Conservation (phyloP, 352 stramenopile species). For the Phytopythium kandeliae region DNA sequence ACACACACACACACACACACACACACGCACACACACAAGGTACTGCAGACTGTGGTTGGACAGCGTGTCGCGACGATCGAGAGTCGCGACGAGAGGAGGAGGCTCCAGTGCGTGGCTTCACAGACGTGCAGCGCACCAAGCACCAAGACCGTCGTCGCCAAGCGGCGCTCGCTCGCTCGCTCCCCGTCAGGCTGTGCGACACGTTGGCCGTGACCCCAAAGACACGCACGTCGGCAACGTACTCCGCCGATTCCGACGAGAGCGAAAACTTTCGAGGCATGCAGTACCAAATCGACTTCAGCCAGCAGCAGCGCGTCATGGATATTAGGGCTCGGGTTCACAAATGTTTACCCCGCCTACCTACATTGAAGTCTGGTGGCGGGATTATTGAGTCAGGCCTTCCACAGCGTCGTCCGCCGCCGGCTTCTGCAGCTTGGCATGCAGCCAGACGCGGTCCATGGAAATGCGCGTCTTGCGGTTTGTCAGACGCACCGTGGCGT, state of each 20-base stretch:
- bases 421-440: conserved; percentile 65
- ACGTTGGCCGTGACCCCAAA: conserved; percentile 5
- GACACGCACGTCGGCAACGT: background rate
- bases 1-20: no score
- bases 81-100: no score
- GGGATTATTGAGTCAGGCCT: background rate
- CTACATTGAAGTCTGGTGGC: background rate
- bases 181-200: conserved; percentile 2
- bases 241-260: background rate
- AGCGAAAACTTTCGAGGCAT: background rate
- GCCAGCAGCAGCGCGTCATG: no score
- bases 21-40: no score
- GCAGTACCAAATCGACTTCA: background rate
- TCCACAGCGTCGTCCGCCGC: background rate
- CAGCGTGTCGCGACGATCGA: no score
- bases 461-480: conserved; percentile 65
- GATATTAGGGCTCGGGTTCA: no score
- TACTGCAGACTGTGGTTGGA: no score
- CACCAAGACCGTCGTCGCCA: conserved; percentile 2
- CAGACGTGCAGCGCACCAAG: conserved; percentile 1
- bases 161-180: conserved; percentile 1
- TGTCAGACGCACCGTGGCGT: conserved; percentile 65
- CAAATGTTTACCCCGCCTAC: background rate
- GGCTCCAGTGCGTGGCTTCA: no score
- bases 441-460: conserved; percentile 81